Evolutionary conservation across 2,329 filamentous ascomycete genomes (phyloP), one percentile per base, ranked within the genome.

Genomic region (Dactylellina haptotyla): DNA sequence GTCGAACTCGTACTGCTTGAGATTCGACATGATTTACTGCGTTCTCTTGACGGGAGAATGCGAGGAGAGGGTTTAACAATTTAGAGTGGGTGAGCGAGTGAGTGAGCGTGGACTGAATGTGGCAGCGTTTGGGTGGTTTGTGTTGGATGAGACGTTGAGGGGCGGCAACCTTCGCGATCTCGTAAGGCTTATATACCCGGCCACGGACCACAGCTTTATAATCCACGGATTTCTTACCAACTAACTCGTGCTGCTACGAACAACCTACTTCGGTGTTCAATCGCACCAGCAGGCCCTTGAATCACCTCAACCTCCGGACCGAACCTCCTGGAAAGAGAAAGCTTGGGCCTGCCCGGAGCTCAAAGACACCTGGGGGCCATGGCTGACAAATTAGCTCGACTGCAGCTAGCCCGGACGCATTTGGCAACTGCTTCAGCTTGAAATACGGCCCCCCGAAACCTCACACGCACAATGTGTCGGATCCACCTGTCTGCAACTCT

Each of bases 1-100:
- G 83, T 93, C 89, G 86, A 98, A 98, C 82, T 95, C 92, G 90
- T 98, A 98, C 39, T 18, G n/a, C 9, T 34, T 48, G 18, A n/a
- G n/a, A n/a, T n/a, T n/a, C n/a, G 56, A 23, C 12, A 23, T 32
- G n/a, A 16, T 18, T 6, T 2, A 18, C 10, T 14, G 14, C 8
- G 30, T n/a, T n/a, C n/a, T n/a, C n/a, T n/a, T n/a, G n/a, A n/a
- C n/a, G n/a, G n/a, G n/a, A n/a, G n/a, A n/a, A n/a, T n/a, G n/a
- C n/a, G n/a, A n/a, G n/a, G n/a, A n/a, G n/a, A n/a, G n/a, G n/a
- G n/a, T n/a, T n/a, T n/a, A n/a, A n/a, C n/a, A n/a, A n/a, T n/a
- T n/a, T n/a, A n/a, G n/a, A n/a, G n/a, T n/a, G n/a, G n/a, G n/a
- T n/a, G n/a, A n/a, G n/a, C n/a, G n/a, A n/a, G n/a, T n/a, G n/a